Percentiles rank a stretch among this genome's conserved stretches.
These are phyloP conservation scores for Cyberlindnera amylophila DNA, from an alignment of 805 yeast species.

Conservation along the genomic window DNA sequence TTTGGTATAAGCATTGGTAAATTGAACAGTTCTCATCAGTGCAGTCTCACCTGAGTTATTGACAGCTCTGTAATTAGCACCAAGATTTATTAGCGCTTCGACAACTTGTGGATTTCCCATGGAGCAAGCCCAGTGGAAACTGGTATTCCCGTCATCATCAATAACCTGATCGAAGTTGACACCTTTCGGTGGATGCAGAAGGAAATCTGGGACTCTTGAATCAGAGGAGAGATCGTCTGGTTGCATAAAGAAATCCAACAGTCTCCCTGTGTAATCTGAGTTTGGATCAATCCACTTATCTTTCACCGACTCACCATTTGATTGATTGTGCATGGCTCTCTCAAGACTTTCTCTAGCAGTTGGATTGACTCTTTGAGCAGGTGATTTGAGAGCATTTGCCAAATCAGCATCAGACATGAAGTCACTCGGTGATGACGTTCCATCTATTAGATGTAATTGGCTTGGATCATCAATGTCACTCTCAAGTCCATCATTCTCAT, in stretches of 20 bases:
- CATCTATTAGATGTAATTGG: constrained; percentile 9
- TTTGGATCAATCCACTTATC: constrained; percentile 30
- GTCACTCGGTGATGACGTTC: constrained; percentile 49
- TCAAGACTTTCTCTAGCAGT: constrained; percentile 26
- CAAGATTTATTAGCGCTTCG: constrained; percentile 68
- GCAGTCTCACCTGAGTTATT: constrained; percentile 84
- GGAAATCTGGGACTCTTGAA: constrained; percentile 54
- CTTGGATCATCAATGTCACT: constrained; percentile 23
- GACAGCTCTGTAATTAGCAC: constrained; percentile 60
- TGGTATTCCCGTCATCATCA: constrained; percentile 92
- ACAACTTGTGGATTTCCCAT: constrained; percentile 82
- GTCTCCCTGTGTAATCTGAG: constrained; percentile 41
- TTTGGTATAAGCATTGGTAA: constrained; percentile 82
- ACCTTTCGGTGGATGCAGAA: constrained; percentile 58
- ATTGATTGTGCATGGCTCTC: constrained; percentile 17
- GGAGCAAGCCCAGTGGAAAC: constrained; percentile 97
- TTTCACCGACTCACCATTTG: constrained; percentile 12
- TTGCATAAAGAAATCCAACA: constrained; percentile 51
- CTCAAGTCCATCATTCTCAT: constrained; percentile 23
- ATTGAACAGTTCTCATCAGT: constrained; percentile 75
- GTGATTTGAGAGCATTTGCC: constrained; percentile 38
- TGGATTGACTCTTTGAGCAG: constrained; percentile 17
- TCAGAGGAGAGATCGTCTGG: constrained; percentile 48
- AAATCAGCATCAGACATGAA: constrained; percentile 51
- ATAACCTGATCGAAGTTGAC: constrained; percentile 73